Evolutionary conservation across 1,284 basidiomycete genomes (phyloP), one percentile per base, ranked within the genome.

Genomic region (Hemileia vastatrix): DNA sequence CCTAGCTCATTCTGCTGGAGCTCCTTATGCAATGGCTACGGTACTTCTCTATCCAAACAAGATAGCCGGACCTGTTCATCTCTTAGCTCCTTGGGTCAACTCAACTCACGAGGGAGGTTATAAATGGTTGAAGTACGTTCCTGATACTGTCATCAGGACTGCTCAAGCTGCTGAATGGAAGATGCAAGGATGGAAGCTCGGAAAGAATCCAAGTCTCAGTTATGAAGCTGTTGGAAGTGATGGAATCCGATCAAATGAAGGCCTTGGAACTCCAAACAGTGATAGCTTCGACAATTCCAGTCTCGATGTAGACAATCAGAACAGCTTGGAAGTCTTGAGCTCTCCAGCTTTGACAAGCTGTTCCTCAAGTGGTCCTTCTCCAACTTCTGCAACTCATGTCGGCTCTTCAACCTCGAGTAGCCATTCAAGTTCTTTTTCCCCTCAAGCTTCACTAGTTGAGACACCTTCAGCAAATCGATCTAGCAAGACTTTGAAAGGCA

Each of bases 141-240:
- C 93, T 0, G 90, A 89, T 66, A 86, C 88, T 19, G 83, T 98
- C 44, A 81, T 98, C 69, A 91, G 88, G 79, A 93, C 91, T 0
- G 93, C 93, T 0, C 91, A 95, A 72, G 90, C 90, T 3, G 94
- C 94, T 0, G 93, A 98, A 71, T 96, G 91, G 92, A 90, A 86
- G 75, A 80, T 97, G 54, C 90, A 95, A 73, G 87, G 88, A 0
- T 97, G 92, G 89, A 89, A 90, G 83, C 82, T 97, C 23, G 92
- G 92, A 66, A 96, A 95, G 71, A 88, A 89, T 9, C 91, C 91
- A n/a, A 84, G 84, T 4, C 79, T 89, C 53, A 81, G 83, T 2
- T 88, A 83, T 69, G 81, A 87, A 69, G 88, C 86, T 44, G 89
- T 90, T 69, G 88, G 87, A 23, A 89, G 86, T 70, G 83, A 80